These are phyloP conservation scores for Corniculantispora saksenae DNA, from an alignment of 2,329 filamentous ascomycete species.

Conservation along the genomic window DNA sequence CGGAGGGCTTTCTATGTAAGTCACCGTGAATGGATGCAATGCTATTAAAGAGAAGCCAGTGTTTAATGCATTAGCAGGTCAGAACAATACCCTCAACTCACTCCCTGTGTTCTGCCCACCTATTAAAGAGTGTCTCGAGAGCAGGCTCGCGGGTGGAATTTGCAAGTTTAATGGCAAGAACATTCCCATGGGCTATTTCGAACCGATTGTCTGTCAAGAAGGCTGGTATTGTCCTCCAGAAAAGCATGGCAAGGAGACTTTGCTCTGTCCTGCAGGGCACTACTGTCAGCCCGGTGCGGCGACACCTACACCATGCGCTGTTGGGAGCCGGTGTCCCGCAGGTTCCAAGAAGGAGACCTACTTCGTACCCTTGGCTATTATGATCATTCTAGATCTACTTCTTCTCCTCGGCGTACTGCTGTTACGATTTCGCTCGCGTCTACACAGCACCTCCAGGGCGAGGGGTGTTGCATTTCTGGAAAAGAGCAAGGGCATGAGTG, in stretches of 20 bases:
- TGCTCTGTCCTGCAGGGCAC: constrained; percentile 47
- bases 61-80: constrained; percentile 29
- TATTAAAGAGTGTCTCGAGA: constrained; percentile 37
- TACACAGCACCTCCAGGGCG: constrained; percentile 31
- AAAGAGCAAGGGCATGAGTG: constrained; percentile 28
- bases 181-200: constrained; percentile 47
- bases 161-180: constrained; percentile 37
- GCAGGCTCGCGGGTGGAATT: constrained; percentile 35
- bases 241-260: constrained; percentile 37
- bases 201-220: constrained; percentile 51
- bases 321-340: constrained; percentile 48
- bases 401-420: constrained; percentile 39
- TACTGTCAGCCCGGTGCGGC: constrained; percentile 54
- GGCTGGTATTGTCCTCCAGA: constrained; percentile 50
- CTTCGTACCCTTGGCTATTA: constrained; percentile 44
- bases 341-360: constrained; percentile 44
- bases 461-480: neutral
- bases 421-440: constrained; percentile 37
- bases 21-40: constrained; percentile 20
- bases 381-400: constrained; percentile 45
- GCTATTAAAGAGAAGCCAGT: too few species aligned
- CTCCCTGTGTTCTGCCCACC: constrained; percentile 47
- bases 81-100: constrained; percentile 48
- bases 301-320: constrained; percentile 47
- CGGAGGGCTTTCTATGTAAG: constrained; percentile 45